Evolutionary conservation across 352 stramenopile genomes (phyloP), one percentile per base, ranked within the genome.

Genomic region (Hyaloperonospora brassicae): DNA sequence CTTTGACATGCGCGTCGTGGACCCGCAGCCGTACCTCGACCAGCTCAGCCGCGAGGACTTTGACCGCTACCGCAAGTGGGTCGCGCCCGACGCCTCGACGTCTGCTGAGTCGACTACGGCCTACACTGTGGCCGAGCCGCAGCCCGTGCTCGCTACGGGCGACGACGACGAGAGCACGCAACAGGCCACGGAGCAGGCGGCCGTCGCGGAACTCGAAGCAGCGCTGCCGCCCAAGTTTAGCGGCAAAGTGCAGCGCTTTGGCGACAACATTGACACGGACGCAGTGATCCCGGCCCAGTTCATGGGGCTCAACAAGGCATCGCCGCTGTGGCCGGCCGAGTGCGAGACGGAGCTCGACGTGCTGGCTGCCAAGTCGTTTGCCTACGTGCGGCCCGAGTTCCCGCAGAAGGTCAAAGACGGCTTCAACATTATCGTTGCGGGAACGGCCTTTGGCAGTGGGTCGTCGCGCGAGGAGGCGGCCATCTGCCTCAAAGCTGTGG

Each of bases 261-360:
- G 79, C n/a, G 84, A 93, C 71, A 93, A 93, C 59, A 91, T 93
- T 27, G 82, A 93, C 64, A 93, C 84, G 48, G 84, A 93, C 52
- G 84, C 81, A 14, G 90, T 93, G 59, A 59, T 93, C 22, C 79
- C 84, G 0, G 83, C 76, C 23, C 77, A 93, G 58, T 91, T 74
- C 50, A 41, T 93, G 60, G 79, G 79, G 1, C 61, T 92, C 0
- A 89, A 87, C 64, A 87, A 87, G 50, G 70, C 76, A 34, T 90
- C 79, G 43, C 79, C 82, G 6, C 62, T 92, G 60, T 92, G 82
- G 82, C 79, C 79, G 7, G 56, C 71, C 13, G 78, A 89, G 50
- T 92, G 81, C 45, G 75, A 86, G 65, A 88, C 75, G 2, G 81
- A 91, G 58, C 66, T 87, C 47, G 79, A 91, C 27, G 78, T 91